Base-by-base conservation (phyloP, 2,329 filamentous ascomycete species). In the Leptographium procerum region DNA sequence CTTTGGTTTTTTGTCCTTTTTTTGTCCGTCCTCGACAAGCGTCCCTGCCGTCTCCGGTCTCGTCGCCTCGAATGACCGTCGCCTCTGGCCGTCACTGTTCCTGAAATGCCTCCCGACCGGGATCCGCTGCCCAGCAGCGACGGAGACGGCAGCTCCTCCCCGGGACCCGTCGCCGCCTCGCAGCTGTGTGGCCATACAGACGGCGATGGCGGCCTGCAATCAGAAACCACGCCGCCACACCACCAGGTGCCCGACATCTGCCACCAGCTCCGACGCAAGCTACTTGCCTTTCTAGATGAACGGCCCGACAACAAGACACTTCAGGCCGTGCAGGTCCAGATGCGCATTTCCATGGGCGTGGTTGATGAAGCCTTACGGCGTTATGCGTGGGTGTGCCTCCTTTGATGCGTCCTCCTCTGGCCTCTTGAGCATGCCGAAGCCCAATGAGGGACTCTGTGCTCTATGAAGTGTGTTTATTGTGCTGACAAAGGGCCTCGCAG, bases 341-440 rank as follows among this genome's bases (percentile, higher is more conserved):
- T 88, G 52, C 81, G 83, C 61, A 76, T 82, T 57, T 86, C 90
- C 28, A 77, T 95, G 66, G 78, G 73, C 26, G 84, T 96, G 26
- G 84, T 96, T 59, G 80, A 83, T 61, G 81, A 89, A 66, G 89
- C 91, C 16, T 75, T 96, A 67, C 72, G 82, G 62, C 80, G 79
- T 68, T 97, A 96, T 71, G 80, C 80, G 85, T 94, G 74, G 60
- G 82, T 60, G n/a, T 10, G 5, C 5, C 16, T 11, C 9, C 50
- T 11, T 24, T 52, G 9, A 13, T 16, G 36, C 36, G 4, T 33
- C 19, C 24, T 51, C n/a, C n/a, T n/a, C n/a, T n/a, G n/a, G n/a
- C n/a, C n/a, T n/a, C n/a, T n/a, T n/a, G n/a, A n/a, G n/a, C n/a
- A n/a, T n/a, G n/a, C n/a, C n/a, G n/a, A n/a, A n/a, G n/a, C n/a